Percentiles rank a stretch among this genome's conserved stretches.
Conservation (phyloP, 75 land plant species). For the Cupressus sempervirens region DNA sequence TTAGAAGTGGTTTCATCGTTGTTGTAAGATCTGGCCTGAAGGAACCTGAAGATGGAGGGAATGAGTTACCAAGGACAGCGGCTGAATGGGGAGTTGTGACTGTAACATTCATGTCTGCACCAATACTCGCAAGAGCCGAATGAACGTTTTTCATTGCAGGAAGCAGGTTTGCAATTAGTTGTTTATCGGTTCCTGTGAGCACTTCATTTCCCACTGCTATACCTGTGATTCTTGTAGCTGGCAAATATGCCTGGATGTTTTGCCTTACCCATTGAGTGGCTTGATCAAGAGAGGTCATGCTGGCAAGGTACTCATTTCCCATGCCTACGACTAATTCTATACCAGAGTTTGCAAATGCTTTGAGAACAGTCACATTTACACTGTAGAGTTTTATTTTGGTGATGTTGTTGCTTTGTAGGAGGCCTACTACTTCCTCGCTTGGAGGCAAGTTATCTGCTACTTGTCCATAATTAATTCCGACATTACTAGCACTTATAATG, state of each 20-base stretch:
- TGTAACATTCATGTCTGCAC: slow-evolving; percentile 36
- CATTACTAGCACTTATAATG: not conserved
- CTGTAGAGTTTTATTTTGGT: slow-evolving; percentile 61
- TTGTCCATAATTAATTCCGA: slow-evolving; percentile 80
- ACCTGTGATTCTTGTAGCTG: slow-evolving; percentile 57
- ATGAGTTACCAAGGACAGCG: slow-evolving; percentile 44
- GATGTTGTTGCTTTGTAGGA: slow-evolving; percentile 44
- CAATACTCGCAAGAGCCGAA: slow-evolving; percentile 37
- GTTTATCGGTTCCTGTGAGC: slow-evolving; percentile 28
- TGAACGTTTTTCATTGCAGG: slow-evolving; percentile 79
- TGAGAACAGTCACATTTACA: slow-evolving; percentile 49
- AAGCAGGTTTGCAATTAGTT: slow-evolving; percentile 36
- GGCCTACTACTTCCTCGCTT: slow-evolving; percentile 34
- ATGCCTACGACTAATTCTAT: slow-evolving; percentile 61
- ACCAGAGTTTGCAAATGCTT: slow-evolving; percentile 49
- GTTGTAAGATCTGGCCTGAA: slow-evolving; percentile 33
- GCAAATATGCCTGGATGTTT: slow-evolving; percentile 42
- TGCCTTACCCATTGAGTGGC: slow-evolving; percentile 56
- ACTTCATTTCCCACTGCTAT: slow-evolving; percentile 84
- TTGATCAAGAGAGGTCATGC: slow-evolving; percentile 27
- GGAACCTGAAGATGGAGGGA: slow-evolving; percentile 71
- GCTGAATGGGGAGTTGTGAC: slow-evolving; percentile 69
- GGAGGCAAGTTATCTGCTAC: slow-evolving; percentile 73
- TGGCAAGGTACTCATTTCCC: slow-evolving; percentile 47
- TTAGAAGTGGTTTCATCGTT: slow-evolving; percentile 46